Percentiles rank a stretch among this genome's conserved stretches.
These are phyloP conservation scores for Kazachstania psychrophila DNA, from an alignment of 805 yeast genomes.

Conservation along the genomic window DNA sequence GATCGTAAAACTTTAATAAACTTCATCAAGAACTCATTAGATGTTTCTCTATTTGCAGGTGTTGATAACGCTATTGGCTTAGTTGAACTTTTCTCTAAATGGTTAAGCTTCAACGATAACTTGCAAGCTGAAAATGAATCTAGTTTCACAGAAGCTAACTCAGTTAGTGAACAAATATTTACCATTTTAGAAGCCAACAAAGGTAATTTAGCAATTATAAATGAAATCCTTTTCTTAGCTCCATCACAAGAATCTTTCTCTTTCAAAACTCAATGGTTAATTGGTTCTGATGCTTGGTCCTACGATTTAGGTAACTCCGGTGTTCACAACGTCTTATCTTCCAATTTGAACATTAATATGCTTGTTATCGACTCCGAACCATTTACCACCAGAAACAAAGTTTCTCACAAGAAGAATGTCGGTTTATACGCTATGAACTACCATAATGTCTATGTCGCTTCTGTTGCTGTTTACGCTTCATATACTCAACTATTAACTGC, in stretches of 20 bases:
- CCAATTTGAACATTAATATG: conserved; percentile 72
- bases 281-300: conserved; percentile 94
- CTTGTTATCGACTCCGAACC: conserved; percentile 84
- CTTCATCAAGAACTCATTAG: conserved; percentile 39
- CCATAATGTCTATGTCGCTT: conserved; percentile 83
- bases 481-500: conserved; percentile 90
- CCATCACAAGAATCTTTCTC: conserved; percentile 38
- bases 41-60: conserved; percentile 24
- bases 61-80: conserved; percentile 40
- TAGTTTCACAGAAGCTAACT: conserved; percentile 25
- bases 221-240: conserved; percentile 34
- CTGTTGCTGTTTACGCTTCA: conserved; percentile 87
- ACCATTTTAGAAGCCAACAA: conserved; percentile 34
- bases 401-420: conserved; percentile 57
- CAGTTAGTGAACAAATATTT: conserved; percentile 28
- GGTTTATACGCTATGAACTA: conserved; percentile 93
- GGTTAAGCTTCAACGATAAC: conserved; percentile 52
- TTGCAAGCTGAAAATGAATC: conserved; percentile 30
- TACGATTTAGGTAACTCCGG: conserved; percentile 89
- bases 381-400: conserved; percentile 33
- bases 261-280: conserved; percentile 60
- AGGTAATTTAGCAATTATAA: conserved; percentile 34
- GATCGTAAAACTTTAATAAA: conserved; percentile 38
- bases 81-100: conserved; percentile 51
- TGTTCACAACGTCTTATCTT: conserved; percentile 71